Evolutionary conservation across 331 rosid genomes (phyloP).

Genomic region (Cydonia oblonga): DNA sequence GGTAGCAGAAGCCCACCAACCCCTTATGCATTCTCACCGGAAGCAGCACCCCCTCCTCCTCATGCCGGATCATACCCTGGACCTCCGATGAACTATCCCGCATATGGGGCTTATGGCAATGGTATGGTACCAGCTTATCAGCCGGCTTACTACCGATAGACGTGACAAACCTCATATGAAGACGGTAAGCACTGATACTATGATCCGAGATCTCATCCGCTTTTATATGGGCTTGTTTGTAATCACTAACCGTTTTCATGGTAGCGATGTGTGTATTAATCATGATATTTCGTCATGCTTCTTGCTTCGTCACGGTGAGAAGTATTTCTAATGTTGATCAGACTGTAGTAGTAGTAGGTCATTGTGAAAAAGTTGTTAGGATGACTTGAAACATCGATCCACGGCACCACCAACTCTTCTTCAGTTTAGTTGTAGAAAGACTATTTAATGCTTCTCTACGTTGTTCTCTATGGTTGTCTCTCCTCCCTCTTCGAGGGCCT

Average conservation of each 20-base stretch:
- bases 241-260: slow-evolving; percentile 95
- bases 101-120: slow-evolving; percentile 76
- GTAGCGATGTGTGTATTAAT: slow-evolving; percentile 98
- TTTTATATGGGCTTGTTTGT: slow-evolving; percentile 73
- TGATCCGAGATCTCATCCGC: slow-evolving; percentile 56
- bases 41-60: slow-evolving; percentile 49
- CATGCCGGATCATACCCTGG: slow-evolving; percentile 56
- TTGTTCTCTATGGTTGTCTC: slow-evolving; percentile 4
- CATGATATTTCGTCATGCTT: slow-evolving; percentile 52
- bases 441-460: slow-evolving; percentile 22
- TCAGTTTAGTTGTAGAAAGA: slow-evolving; percentile 50
- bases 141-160: slow-evolving; percentile 99
- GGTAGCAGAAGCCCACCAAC: slow-evolving; percentile 93
- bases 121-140: slow-evolving; percentile 94
- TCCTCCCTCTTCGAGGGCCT: not conserved
- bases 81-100: slow-evolving; percentile 83
- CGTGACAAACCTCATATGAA: slow-evolving; percentile 42
- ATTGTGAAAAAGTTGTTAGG: slow-evolving; percentile 88
- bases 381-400: slow-evolving; percentile 44
- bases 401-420: slow-evolving; percentile 29
- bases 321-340: slow-evolving; percentile 88
- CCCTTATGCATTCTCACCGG: slow-evolving; percentile 65
- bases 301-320: slow-evolving; percentile 61
- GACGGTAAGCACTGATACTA: slow-evolving; percentile 99
- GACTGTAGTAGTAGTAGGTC: slow-evolving; percentile 68